Base-by-base conservation (phyloP, 2,329 filamentous ascomycete species). In the Endothia cerciana region DNA sequence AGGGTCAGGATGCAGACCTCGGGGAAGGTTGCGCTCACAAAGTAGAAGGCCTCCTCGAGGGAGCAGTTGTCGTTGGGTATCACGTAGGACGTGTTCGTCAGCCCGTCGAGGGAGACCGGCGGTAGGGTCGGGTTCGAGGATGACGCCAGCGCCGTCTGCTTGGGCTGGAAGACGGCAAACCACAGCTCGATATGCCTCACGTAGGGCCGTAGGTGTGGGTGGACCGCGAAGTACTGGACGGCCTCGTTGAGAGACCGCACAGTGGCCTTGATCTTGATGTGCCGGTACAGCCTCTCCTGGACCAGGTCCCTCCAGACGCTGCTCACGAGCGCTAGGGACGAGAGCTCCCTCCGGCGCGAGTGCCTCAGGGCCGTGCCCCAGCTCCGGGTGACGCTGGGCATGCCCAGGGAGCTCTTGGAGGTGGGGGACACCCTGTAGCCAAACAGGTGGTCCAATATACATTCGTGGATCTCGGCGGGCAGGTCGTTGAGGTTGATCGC, bases 121-220 rank as follows among this genome's bases (percentile, higher is more conserved):
- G 84, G 84, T 11, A 85, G 75, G 1, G 80, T 76, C 60, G 82
- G 77, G 0, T 78, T 79, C 49, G 80, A 79, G 19, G 81, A 79
- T 25, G 80, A 70, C 4, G 79, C 77, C 49, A 78, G 72, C 5
- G 82, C 77, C 11, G 80, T 77, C 65, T 81, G 80, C 64, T 82
- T 84, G 25, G 85, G 86, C 70, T 89, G 84, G 71, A 90, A 93
- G 49, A 92, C 89, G 3, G 91, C 90, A 68, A 93, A 91, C 89
- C 90, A 93, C 51, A 92, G 82, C 76, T 93, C 90, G 66, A 92
- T 84, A 72, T 93, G 90, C 70, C 87, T 88, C 67, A 93, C 87
- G 70, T 91, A 87, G 10, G 77, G 71, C 25, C 85, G 82, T 6
- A 93, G 83, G 71, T 91, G 85, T 36, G 82, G 79, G 66, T 88